Conservation (phyloP, 495 filamentous ascomycete species). For the Aspergillus wentii region DNA sequence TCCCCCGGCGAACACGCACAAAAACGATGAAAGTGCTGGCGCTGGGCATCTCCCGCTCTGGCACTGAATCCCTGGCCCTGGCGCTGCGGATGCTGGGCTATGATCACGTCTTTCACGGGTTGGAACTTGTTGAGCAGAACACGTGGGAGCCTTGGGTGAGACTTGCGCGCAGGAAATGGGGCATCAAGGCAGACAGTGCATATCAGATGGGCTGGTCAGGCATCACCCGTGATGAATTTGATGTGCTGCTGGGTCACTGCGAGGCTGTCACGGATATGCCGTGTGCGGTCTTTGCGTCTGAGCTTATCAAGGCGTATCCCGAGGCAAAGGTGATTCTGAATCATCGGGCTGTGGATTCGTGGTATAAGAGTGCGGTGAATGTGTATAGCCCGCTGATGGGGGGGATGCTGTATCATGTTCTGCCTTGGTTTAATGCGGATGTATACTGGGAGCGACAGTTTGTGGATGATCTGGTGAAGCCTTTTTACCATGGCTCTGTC, state of each 20-base stretch:
- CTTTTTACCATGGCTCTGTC: background rate
- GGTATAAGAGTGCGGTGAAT: slow-evolving; percentile 17
- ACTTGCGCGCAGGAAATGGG: slow-evolving; percentile 6
- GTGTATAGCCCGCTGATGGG: background rate
- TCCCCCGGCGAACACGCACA: slow-evolving; percentile 6
- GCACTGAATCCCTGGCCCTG: slow-evolving; percentile 19
- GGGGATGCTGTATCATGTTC: slow-evolving; percentile 3
- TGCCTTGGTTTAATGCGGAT: slow-evolving; percentile 12
- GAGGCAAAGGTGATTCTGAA: slow-evolving; percentile 43
- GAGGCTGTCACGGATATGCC: slow-evolving; percentile 36
- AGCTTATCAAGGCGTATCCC: slow-evolving; percentile 41
- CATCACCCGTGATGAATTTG: slow-evolving; percentile 26
- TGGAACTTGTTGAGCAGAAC: slow-evolving; percentile 4
- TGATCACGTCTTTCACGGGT: slow-evolving; percentile 24
- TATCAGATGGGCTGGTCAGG: background rate
- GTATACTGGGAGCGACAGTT: slow-evolving; percentile 10
- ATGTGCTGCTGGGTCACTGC: slow-evolving; percentile 36
- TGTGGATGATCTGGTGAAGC: background rate
- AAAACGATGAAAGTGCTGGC: slow-evolving; percentile 20
- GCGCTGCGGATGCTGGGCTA: slow-evolving; percentile 22
- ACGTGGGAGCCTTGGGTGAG: slow-evolving; percentile 7
- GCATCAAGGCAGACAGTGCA: background rate
- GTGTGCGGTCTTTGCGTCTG: slow-evolving; percentile 25
- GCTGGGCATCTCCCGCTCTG: slow-evolving; percentile 23
- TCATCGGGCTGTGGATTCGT: slow-evolving; percentile 32